phyloP scores from a whole-genome alignment of 2,329 filamentous ascomycete species.

The Colletotrichum noveboracense region DNA sequence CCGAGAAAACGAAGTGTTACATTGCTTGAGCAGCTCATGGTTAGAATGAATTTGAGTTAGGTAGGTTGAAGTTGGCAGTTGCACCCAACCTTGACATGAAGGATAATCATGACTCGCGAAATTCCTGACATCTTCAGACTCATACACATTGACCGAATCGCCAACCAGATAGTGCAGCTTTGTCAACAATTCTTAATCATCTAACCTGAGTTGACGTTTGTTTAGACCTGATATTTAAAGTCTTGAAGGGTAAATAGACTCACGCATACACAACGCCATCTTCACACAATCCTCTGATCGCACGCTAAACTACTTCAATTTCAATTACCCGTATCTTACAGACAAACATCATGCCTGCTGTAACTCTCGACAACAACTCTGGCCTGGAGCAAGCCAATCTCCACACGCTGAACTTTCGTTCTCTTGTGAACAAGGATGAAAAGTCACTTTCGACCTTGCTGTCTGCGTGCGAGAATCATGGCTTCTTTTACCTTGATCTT shows the following conservation, averaged over 20 bases:
- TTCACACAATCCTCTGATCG: not conserved
- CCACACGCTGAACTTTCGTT: not conserved
- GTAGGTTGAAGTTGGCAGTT: accelerated
- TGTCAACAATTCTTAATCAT: not conserved
- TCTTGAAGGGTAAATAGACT: not conserved
- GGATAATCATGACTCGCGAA: not conserved
- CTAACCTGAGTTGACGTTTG: too few relatives aligned
- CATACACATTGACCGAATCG: not conserved
- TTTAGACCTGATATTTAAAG: not conserved
- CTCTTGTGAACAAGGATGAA: not conserved
- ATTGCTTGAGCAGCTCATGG: not conserved
- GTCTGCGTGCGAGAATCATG: not conserved
- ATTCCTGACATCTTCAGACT: not conserved
- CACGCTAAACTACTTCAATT: accelerated
- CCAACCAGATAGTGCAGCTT: not conserved
- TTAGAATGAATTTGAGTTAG: accelerated
- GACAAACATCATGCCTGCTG: not conserved
- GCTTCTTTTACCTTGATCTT: not conserved
- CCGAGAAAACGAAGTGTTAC: not conserved
- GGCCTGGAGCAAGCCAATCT: not conserved
- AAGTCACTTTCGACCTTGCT: not conserved
- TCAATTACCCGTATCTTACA: not conserved
- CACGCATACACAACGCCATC: not conserved
- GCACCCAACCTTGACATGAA: not conserved
- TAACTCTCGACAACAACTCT: not conserved